Base-by-base conservation (phyloP, 768 basidiomycete genomes). In the Chlorophyllum brunneum region DNA sequence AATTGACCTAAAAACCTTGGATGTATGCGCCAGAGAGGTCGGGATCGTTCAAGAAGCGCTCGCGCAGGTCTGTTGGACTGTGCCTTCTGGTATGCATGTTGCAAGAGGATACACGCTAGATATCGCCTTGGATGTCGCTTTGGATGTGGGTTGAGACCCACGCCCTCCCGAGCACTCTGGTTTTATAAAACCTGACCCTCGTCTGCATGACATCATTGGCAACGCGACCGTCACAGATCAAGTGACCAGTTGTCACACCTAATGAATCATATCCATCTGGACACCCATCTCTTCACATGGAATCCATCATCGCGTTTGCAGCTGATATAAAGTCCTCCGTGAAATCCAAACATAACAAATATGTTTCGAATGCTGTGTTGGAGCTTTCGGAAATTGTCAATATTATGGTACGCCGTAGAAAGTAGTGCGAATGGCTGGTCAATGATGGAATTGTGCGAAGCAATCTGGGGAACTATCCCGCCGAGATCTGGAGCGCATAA, bases 141-240 rank as follows among this genome's bases (percentile, higher is more conserved):
- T 6, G 41, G 11, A 10, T 23, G 24, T 33, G 31, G 30, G 9
- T 24, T 29, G 15, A 24, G 27, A 5, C n/a, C n/a, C n/a, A 36
- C 11, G 11, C 9, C 9, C 16, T n/a, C 4, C n/a, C n/a, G n/a
- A n/a, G n/a, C n/a, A n/a, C n/a, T n/a, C n/a, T n/a, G n/a, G n/a
- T n/a, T n/a, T n/a, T n/a, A n/a, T n/a, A n/a, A n/a, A n/a, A n/a
- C n/a, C n/a, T n/a, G n/a, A n/a, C n/a, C n/a, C n/a, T n/a, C n/a
- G n/a, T n/a, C n/a, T 18, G 7, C 5, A 36, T 51, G 50, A 51
- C 36, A 34, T 52, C 43, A 39, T 29, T 3, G 29, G 13, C 1
- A 20, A 11, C 41, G 33, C 41, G 50, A 13, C 5, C 18, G 50
- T 51, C 50, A 51, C 50, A 36, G n/a, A n/a, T 52, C 51, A 52